A percentile compares a stretch with the other conserved stretches of the same genome.
Evolutionary conservation across 768 basidiomycete species (phyloP).

Genomic region (Astraeus odoratus): DNA sequence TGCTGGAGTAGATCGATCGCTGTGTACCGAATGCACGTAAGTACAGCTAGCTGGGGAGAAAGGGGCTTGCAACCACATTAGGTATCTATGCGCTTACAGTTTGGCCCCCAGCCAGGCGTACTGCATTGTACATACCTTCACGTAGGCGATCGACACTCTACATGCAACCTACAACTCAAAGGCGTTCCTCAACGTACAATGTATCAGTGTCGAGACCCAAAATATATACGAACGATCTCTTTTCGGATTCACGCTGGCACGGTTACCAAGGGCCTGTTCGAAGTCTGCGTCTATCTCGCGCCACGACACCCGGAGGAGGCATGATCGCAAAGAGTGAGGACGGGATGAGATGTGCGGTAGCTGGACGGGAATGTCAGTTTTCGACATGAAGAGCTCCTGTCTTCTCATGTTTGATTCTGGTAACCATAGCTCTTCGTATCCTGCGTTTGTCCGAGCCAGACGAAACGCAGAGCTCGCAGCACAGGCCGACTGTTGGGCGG

Average conservation of each 20-base stretch:
- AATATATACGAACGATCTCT: constrained; percentile 22
- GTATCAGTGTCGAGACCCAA: constrained; percentile 1
- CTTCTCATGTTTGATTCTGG: constrained; percentile 7
- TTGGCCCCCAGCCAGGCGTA: no score
- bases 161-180: constrained; percentile 21
- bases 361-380: constrained; percentile 69
- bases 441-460: constrained; percentile 49
- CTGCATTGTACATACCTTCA: no score
- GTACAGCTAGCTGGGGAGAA: no score
- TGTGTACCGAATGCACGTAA: no score
- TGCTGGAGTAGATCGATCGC: no score
- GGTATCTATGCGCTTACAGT: no score
- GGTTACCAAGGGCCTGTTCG: constrained; percentile 40
- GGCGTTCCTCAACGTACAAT: constrained; percentile 22
- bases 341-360: constrained; percentile 58
- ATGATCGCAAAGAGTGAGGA: constrained; percentile 64
- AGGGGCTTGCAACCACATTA: no score
- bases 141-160: no score
- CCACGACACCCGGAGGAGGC: constrained; percentile 55
- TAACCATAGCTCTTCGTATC: constrained; percentile 48
- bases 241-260: constrained; percentile 37
- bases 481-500: constrained; percentile 46
- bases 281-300: constrained; percentile 55
- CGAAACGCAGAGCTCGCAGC: constrained; percentile 33
- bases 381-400: not conserved